Base-by-base conservation (phyloP, 2,329 filamentous ascomycete species). In the Monosporascus cannonballus region DNA sequence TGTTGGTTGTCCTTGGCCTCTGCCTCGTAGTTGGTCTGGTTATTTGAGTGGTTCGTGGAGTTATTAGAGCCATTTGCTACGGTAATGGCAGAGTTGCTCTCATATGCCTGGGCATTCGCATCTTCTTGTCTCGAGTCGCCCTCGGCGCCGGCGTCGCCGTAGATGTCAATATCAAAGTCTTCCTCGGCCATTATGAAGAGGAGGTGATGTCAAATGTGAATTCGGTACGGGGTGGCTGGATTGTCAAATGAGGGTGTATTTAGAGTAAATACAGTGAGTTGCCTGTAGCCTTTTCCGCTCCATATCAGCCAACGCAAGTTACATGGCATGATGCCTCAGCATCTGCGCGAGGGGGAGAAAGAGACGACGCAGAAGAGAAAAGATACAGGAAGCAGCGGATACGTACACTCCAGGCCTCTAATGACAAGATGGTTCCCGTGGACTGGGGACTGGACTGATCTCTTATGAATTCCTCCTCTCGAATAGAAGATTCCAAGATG, bases 111-210 rank as follows among this genome's bases (percentile, higher is more conserved):
- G 41, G 69, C 65, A 53, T 72, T 69, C 34, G 71, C 64, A 41
- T 74, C 68, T 42, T 69, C 62, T 30, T 49, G 45, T 48, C 59
- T 64, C 18, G 60, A 50, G 9, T 73, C 69, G 54, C 76, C 71
- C 24, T 80, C 75, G 52, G 73, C 71, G 55, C 71, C 73, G 54
- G 75, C 73, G 62, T 86, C 84, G 62, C 83, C 84, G 65, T 87
- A 88, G 63, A 87, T 84, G 61, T 88, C 85, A 71, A 88, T 86
- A 62, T 87, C 85, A 68, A 85, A 87, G 62, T 86, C 83, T 64
- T 86, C 83, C 63, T 87, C 84, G 61, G 84, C 81, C 84, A 87
- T 87, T 49, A 56, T 64, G 60, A 57, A 59, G 54, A 62, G 56
- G 62, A 59, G 64, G 64, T 61, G 64, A 65, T 64, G 59, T 66